phyloP scores from a whole-genome alignment of 306 rosid species.

The Trichosanthes cucumerina region DNA sequence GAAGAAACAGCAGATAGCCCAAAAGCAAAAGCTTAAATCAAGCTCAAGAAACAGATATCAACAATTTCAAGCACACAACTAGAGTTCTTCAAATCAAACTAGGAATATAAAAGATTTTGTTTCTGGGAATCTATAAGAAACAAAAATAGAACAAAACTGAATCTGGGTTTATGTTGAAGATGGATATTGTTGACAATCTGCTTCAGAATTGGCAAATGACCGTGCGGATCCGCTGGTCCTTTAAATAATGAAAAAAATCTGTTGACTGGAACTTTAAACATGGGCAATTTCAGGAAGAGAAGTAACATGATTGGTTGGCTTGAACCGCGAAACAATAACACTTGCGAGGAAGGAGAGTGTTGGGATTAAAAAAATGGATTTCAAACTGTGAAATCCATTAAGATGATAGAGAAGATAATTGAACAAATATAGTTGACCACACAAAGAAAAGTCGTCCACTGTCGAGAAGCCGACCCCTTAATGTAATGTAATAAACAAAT shows the following conservation, averaged over 20 bases:
- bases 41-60: background rate
- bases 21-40: background rate
- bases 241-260: background rate
- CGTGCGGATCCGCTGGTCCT: background rate
- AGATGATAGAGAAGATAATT: background rate
- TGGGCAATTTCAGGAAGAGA: background rate
- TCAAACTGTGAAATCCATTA: background rate
- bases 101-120: background rate
- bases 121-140: background rate
- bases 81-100: background rate
- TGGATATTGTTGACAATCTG: background rate
- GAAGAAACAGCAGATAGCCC: background rate
- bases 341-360: background rate
- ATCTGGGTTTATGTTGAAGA: conserved; percentile 4
- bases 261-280: background rate
- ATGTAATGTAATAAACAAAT: no score
- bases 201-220: background rate
- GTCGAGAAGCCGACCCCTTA: background rate
- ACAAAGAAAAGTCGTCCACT: background rate
- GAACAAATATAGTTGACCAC: background rate
- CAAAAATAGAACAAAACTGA: background rate
- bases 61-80: background rate
- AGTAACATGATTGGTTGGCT: background rate
- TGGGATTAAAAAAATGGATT: background rate
- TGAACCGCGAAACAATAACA: background rate